phyloP scores from a whole-genome alignment of 768 basidiomycete genomes.

The Termitomyces eurrhizus region DNA sequence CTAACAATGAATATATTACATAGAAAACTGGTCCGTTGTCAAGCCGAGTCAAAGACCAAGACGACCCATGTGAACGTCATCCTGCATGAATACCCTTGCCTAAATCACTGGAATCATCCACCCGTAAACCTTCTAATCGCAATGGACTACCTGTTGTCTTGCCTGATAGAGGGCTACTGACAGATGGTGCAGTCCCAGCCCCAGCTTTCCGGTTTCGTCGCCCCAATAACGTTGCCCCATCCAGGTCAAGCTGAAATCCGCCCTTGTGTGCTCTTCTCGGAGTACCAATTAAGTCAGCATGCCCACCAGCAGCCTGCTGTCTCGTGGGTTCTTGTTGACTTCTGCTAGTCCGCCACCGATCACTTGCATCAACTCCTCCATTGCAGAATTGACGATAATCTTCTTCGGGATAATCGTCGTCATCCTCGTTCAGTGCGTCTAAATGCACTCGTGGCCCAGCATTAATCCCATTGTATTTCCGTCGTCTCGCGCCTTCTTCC shows the following conservation, averaged over 20 bases:
- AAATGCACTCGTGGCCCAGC: slow-evolving; percentile 78
- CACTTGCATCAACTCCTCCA: slow-evolving; percentile 13
- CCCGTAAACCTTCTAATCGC: slow-evolving; percentile 21
- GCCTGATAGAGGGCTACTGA: slow-evolving; percentile 32
- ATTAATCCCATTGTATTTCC: slow-evolving; percentile 75
- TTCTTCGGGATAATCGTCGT: slow-evolving; percentile 48
- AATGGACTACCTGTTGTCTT: slow-evolving; percentile 24
- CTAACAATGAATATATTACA: background rate
- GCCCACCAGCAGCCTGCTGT: slow-evolving; percentile 12
- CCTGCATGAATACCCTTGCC: slow-evolving; percentile 21
- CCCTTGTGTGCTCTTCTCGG: slow-evolving; percentile 12
- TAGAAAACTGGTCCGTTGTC: background rate
- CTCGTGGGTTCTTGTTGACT: slow-evolving; percentile 24
- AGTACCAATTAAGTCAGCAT: background rate
- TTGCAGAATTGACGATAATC: slow-evolving; percentile 16
- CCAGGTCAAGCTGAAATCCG: slow-evolving; percentile 83
- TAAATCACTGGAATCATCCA: slow-evolving; percentile 15
- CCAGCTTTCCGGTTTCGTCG: slow-evolving; percentile 48
- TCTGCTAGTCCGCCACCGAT: slow-evolving; percentile 31
- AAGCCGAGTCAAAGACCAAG: background rate
- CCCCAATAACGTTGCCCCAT: slow-evolving; percentile 83
- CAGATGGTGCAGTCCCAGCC: slow-evolving; percentile 18
- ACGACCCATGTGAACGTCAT: background rate
- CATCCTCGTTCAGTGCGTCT: slow-evolving; percentile 88
- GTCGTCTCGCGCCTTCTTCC: slow-evolving; percentile 88